Base-by-base conservation (phyloP, 768 basidiomycete genomes). In the Hypholoma sublateritium region DNA sequence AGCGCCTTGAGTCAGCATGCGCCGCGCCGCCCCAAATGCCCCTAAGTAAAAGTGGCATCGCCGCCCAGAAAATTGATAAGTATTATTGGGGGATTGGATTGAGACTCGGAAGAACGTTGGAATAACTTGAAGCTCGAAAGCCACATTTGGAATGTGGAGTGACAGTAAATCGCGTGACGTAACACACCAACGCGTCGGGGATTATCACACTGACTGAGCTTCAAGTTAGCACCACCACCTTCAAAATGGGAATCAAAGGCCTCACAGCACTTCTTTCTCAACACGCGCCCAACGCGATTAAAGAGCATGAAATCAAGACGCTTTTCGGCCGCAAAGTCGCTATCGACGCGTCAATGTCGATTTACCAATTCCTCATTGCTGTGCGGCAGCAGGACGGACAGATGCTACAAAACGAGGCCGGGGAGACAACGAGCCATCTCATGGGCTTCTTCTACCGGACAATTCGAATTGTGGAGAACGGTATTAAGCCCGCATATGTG, bases 371-470 rank as follows among this genome's bases (percentile, higher is more conserved):
- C 73, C 85, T 99, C 57, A 98, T 99, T 57, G 97, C 97, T 17
- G 97, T 98, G 11, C 83, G 97, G 28, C 95, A 96, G 72, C 88
- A 86, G 70, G 97, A 98, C 69, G 97, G 97, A 17, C 94, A 98
- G 72, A 84, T 95, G 80, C 82, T 99, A 62, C 96, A 89, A 65
- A 98, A 98, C 68, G 96, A 98, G n/a, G 86, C 88, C 0, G 97
- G 97, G 16, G 97, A 99, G 69, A 97, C 94, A 3, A 99, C 97
- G 2, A 95, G 94, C 74, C 96, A 99, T 74, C 78, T 99, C 11
- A 98, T 98, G 95, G 97, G 97, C 0, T 90, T 98, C 72, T 99
- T 99, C 76, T 98, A 98, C 67, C 83, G 95, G 37, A 99, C 97
- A 0, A 92, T 99, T 57, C 83, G 97, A 21, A 98, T 99, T 70